A percentile compares a stretch with the other conserved stretches of the same genome.
Evolutionary conservation across 2,329 filamentous ascomycete genomes (phyloP).

Genomic region (Fusarium hainanense): DNA sequence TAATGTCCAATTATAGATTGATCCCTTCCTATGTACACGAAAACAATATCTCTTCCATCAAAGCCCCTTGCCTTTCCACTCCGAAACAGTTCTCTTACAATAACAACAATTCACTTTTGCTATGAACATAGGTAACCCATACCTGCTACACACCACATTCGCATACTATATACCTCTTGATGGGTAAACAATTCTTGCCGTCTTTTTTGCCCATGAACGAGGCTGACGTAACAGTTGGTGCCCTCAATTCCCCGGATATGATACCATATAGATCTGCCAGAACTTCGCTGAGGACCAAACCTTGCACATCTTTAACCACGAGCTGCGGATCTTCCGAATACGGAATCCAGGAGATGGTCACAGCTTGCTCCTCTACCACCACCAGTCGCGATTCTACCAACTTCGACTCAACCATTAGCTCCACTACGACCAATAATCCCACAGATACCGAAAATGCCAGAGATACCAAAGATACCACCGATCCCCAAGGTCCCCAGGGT

Average conservation of each 20-base stretch:
- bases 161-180: not conserved
- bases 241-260: not conserved
- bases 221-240: not conserved
- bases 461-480: not conserved
- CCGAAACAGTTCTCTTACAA: not conserved
- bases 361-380: not conserved
- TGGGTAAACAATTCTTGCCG: not conserved
- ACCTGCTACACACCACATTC: not conserved
- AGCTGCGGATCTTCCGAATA: no score
- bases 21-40: not conserved
- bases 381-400: not conserved
- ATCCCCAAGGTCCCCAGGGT: not conserved
- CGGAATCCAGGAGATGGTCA: no score
- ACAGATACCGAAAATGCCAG: not conserved
- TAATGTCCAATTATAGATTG: not conserved
- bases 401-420: not conserved
- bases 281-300: not conserved
- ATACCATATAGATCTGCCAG: not conserved
- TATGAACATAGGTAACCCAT: not conserved
- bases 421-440: not conserved
- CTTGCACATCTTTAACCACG: not conserved
- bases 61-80: not conserved
- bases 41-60: not conserved
- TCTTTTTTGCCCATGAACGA: not conserved
- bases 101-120: not conserved